Base-by-base conservation (phyloP, 805 yeast species). In the Yueomyces sp. region DNA sequence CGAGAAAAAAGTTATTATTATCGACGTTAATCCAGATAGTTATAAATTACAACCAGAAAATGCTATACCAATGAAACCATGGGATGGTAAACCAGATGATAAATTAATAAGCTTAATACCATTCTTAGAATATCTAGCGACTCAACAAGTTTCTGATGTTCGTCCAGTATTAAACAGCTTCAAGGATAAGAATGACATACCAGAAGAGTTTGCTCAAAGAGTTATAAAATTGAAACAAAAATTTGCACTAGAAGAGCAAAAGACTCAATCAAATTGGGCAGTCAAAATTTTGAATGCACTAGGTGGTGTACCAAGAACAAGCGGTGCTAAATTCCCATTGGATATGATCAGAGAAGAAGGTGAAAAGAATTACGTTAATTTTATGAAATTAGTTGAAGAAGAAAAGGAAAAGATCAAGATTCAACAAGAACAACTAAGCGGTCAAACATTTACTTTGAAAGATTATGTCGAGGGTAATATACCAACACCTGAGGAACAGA, bases 261-360 rank as follows among this genome's bases (percentile, higher is more conserved):
- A 61, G 52, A 66, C 62, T 46, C 62, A 58, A 56, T 68, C 66
- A 33, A 72, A 69, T 63, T 73, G 79, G 65, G 68, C 79, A 38
- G 74, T 81, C 42, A 66, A 70, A 40, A 57, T 84, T 47, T 67
- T 87, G 45, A 95, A 95, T 38, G 64, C 79, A 38, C 6, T 34
- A 9, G 36, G 38, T 11, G 54, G 66, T 2, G 43, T 41, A 26
- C 42, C 55, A 28, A 40, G 48, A 41, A 47, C 48, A 6, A 39
- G 48, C 9, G 65, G 69, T 45, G 63, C 66, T 40, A 76, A 67
- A 45, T 68, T 68, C 55, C 95, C 95, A 31, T 73, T 87, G 60
- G 98, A 90, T 65, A 61, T 77, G 44, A 79, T 88, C 52, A 82
- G 96, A 61, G 94, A 86, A 60, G 90, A 85, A 60, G 96, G 95